Evolutionary conservation across 2,329 filamentous ascomycete genomes (phyloP), one percentile per base, ranked within the genome.

Genomic region (Berkeleyomyces basicola): DNA sequence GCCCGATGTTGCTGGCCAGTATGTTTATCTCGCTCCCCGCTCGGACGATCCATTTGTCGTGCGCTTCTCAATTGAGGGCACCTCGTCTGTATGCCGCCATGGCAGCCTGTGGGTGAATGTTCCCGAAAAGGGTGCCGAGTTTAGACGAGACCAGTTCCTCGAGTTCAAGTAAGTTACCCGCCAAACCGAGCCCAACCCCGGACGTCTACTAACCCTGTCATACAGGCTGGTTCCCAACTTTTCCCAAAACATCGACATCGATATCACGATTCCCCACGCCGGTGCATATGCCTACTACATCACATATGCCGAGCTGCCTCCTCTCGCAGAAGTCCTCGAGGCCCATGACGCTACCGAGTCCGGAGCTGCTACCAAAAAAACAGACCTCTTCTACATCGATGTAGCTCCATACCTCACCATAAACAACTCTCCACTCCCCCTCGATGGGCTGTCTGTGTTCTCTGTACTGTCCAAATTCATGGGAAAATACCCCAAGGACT

Each of bases 61-160:
- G 63, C 86, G 92, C 65, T 96, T 99, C 74, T 83, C 90, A 68
- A 92, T 96, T 68, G 88, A 96, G 74, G 91, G 93, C 66, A 92
- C 90, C 63, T 96, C 92, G 71, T 96, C 92, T 66, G 93, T 99
- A 77, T 96, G 91, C 74, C 84, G 90, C 68, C 80, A 96, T 74
- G 93, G 95, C 65, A 96, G 88, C 71, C 79, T 99, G 66, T 99
- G 93, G 92, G 87, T 96, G 70, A 99, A 99, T 73, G 88, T 97
- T 65, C 93, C 93, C 6, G 82, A 86, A 65, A 79, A 85, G 69
- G 90, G 86, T 64, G 77, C 83, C 59, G 76, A 83, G 51, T 99
- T 97, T 71, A 81, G 83, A 67, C 85, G 93, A 68, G 80, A 87
- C 69, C 80, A 81, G 42, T 99, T 95, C 73, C 83, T 84, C 69